Conservation (phyloP, 345 rosid species). For the Conringia planisiliqua region DNA sequence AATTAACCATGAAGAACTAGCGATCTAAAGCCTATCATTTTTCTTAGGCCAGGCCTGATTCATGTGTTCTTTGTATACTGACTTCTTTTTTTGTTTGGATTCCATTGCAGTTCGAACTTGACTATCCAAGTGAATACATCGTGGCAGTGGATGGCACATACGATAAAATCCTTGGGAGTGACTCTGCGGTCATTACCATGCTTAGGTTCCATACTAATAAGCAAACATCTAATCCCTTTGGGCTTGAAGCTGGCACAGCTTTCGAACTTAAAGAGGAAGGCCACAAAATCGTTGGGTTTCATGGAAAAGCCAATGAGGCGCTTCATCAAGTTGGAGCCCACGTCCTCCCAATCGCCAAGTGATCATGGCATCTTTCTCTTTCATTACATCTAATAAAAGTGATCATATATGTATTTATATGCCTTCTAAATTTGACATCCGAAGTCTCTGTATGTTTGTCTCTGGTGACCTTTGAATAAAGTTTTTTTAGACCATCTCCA, state of each 20-base stretch:
- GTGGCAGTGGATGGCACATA: conserved; percentile 14
- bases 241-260: conserved; percentile 6
- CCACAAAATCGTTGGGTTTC: conserved; percentile 30
- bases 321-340: not conserved
- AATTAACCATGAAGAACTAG: not conserved
- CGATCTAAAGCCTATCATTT: not conserved
- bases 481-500: no score
- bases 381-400: not conserved
- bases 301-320: conserved; percentile 8
- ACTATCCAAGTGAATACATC: conserved; percentile 34
- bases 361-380: not conserved
- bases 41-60: not conserved
- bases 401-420: not conserved
- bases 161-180: conserved; percentile 12
- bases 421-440: not conserved
- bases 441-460: not conserved
- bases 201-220: conserved; percentile 29
- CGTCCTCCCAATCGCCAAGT: not conserved
- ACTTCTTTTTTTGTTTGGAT: not conserved
- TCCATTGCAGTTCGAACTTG: conserved; percentile 21
- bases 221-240: conserved; percentile 25
- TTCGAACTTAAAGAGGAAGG: conserved; percentile 5
- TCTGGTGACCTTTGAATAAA: not conserved
- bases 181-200: conserved; percentile 9
- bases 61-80: not conserved